Evolutionary conservation across 768 basidiomycete species (phyloP).

Genomic region (Trametes villosa): DNA sequence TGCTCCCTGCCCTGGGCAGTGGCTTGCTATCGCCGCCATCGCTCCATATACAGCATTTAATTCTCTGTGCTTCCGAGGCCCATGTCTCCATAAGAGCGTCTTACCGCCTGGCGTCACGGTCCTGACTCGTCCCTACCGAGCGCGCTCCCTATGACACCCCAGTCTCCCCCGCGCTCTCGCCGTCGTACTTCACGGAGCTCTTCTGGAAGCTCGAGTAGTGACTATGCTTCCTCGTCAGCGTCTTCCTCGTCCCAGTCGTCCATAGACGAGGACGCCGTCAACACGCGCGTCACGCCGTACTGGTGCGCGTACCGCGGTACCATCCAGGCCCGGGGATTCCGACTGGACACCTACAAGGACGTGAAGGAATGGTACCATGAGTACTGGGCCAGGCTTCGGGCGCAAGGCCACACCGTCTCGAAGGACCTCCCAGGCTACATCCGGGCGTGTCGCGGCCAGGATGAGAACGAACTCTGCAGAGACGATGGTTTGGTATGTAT

Average conservation of each 20-base stretch:
- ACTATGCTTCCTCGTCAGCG: constrained; percentile 22
- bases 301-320: constrained; percentile 61
- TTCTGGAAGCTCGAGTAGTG: constrained; percentile 9
- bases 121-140: neutral
- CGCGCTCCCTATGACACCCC: constrained; percentile 7
- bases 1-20: neutral
- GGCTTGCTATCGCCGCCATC: constrained; percentile 3
- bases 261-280: constrained; percentile 51
- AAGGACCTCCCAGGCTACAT: constrained; percentile 39
- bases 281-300: constrained; percentile 60
- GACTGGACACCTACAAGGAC: constrained; percentile 70
- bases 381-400: constrained; percentile 33
- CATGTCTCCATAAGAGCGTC: constrained; percentile 15
- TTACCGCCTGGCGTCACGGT: neutral
- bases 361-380: constrained; percentile 61
- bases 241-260: constrained; percentile 56
- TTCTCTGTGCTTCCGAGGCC: constrained; percentile 9
- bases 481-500: constrained; percentile 70
- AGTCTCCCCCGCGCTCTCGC: constrained; percentile 2
- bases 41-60: constrained; percentile 9
- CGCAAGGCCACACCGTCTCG: constrained; percentile 21
- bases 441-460: constrained; percentile 38
- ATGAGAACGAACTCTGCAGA: constrained; percentile 67
- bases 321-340: constrained; percentile 57
- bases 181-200: constrained; percentile 7